Conservation (phyloP, 257 asterid genomes). For the Verbena officinalis region DNA sequence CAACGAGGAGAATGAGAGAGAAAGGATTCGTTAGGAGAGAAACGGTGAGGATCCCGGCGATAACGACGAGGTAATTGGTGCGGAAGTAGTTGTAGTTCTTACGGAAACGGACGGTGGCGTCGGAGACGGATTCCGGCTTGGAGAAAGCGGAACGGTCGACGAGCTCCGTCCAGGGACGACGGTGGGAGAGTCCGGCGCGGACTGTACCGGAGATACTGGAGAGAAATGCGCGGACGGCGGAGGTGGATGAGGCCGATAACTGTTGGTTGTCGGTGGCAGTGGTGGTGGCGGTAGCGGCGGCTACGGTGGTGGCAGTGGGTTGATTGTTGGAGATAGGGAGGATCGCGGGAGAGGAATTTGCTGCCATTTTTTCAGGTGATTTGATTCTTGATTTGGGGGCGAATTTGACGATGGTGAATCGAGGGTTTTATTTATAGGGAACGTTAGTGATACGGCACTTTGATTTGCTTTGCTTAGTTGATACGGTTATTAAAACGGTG, state of each 20-base stretch:
- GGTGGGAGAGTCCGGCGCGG: slow-evolving; percentile 59
- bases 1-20: slow-evolving; percentile 70
- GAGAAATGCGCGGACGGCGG: slow-evolving; percentile 56
- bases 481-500: slow-evolving; percentile 16
- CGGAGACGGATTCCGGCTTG: slow-evolving; percentile 77
- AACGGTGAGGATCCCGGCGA: slow-evolving; percentile 59
- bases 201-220: slow-evolving; percentile 51
- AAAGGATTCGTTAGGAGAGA: slow-evolving; percentile 68
- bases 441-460: slow-evolving; percentile 9
- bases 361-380: slow-evolving; percentile 41
- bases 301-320: slow-evolving; percentile 40
- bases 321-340: slow-evolving; percentile 64
- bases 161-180: slow-evolving; percentile 88
- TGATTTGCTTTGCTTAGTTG: slow-evolving; percentile 24
- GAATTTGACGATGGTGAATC: neutral
- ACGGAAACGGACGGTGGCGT: slow-evolving; percentile 75
- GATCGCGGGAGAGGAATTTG: slow-evolving; percentile 65
- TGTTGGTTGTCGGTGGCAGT: slow-evolving; percentile 41
- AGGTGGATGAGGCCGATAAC: slow-evolving; percentile 35
- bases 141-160: slow-evolving; percentile 72
- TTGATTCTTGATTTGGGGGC: slow-evolving; percentile 4
- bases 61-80: slow-evolving; percentile 60
- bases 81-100: slow-evolving; percentile 71
- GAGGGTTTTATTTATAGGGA: slow-evolving; percentile 21
- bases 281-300: slow-evolving; percentile 34